Evolutionary conservation across 345 rosid species (phyloP).

Genomic region (Ceriops tagal): DNA sequence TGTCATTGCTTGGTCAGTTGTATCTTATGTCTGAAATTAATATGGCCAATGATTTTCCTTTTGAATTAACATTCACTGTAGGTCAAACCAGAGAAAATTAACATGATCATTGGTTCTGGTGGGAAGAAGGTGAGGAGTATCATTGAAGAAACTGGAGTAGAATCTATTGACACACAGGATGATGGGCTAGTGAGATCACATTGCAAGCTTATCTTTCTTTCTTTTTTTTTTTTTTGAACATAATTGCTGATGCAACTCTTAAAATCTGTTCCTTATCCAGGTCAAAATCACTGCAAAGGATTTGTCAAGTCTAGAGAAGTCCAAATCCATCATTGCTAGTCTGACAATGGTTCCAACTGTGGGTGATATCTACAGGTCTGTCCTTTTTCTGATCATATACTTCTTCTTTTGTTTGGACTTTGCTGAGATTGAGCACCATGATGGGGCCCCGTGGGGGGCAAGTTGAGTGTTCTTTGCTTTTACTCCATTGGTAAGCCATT

Average conservation of each 20-base stretch:
- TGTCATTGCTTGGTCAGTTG: constrained; percentile 15
- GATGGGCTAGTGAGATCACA: constrained; percentile 74
- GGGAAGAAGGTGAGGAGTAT: constrained; percentile 97
- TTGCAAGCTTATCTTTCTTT: constrained; percentile 13
- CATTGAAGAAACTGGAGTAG: constrained; percentile 94
- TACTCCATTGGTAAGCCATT: neutral
- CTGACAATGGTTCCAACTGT: constrained; percentile 82
- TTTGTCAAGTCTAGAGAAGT: constrained; percentile 70
- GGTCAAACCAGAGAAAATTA: constrained; percentile 80
- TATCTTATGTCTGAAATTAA: constrained; percentile 14
- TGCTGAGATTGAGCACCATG: no score
- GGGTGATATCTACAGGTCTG: constrained; percentile 84
- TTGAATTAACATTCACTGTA: constrained; percentile 24
- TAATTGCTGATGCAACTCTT: constrained; percentile 17
- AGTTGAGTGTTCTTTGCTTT: neutral
- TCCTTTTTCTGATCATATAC: constrained; percentile 9
- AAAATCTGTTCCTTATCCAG: constrained; percentile 38
- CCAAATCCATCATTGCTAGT: constrained; percentile 67
- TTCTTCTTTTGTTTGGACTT: neutral
- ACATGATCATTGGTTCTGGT: constrained; percentile 85
- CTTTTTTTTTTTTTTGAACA: constrained; percentile 10
- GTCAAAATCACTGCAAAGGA: constrained; percentile 87
- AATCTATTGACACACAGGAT: constrained; percentile 79
- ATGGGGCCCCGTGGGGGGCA: no score
- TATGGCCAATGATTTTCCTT: constrained; percentile 6